Conservation (phyloP, 805 yeast species). For the Ogataea angusta region DNA sequence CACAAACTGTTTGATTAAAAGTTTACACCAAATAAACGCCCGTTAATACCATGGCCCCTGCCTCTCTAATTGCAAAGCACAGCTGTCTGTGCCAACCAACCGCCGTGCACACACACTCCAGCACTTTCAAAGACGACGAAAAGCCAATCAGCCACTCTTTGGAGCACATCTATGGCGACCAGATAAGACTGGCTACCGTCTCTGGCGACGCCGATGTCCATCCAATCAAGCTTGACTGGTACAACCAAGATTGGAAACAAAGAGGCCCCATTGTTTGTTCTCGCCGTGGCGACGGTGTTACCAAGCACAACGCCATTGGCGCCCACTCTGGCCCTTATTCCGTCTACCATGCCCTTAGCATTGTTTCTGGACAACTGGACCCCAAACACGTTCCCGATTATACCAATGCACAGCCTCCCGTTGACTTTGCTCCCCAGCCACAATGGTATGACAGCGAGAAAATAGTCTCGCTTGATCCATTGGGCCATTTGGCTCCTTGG, state of each 20-base stretch:
- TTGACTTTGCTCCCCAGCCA: conserved; percentile 49
- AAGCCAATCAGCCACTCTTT: conserved; percentile 21
- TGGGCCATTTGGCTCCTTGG: conserved; percentile 67
- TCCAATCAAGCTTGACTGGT: conserved; percentile 55
- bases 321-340: conserved; percentile 64
- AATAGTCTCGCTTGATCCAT: conserved; percentile 64
- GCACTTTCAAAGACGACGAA: neutral
- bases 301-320: conserved; percentile 60
- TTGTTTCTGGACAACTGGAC: conserved; percentile 56
- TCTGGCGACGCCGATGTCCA: conserved; percentile 46
- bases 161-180: conserved; percentile 28
- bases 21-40: neutral
- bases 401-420: conserved; percentile 62
- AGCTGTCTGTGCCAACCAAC: conserved; percentile 6
- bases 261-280: conserved; percentile 62
- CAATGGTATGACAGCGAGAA: conserved; percentile 56
- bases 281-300: conserved; percentile 45
- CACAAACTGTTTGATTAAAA: neutral
- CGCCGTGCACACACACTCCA: neutral
- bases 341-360: conserved; percentile 62
- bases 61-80: conserved; percentile 7
- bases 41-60: conserved; percentile 12
- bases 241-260: conserved; percentile 41
- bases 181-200: conserved; percentile 49
- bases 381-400: conserved; percentile 54